Evolutionary conservation across 2,329 filamentous ascomycete species (phyloP).

Genomic region (Boeremia lycopersici): DNA sequence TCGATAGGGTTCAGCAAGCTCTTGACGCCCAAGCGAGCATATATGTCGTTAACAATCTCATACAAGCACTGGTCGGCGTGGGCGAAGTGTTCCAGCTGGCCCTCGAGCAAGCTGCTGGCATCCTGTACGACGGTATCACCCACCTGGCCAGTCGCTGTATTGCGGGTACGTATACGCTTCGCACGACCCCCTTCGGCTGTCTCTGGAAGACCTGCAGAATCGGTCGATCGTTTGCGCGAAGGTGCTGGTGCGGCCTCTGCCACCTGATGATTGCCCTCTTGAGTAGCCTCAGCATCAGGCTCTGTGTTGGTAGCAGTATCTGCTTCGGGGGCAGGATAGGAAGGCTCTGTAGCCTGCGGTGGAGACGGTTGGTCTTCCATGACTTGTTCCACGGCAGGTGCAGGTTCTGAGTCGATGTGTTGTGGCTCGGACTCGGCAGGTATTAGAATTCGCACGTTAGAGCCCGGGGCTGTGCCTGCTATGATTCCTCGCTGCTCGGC

Average conservation of each 20-base stretch:
- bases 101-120: slow-evolving; percentile 59
- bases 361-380: background rate
- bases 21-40: slow-evolving; percentile 58
- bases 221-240: slow-evolving; percentile 65
- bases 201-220: slow-evolving; percentile 64
- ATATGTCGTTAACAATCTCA: slow-evolving; percentile 58
- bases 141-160: slow-evolving; percentile 58
- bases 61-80: slow-evolving; percentile 65
- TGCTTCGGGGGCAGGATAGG: background rate
- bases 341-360: slow-evolving; percentile 8
- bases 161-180: slow-evolving; percentile 65
- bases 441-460: slow-evolving; percentile 50
- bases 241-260: slow-evolving; percentile 47
- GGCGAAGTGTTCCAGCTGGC: slow-evolving; percentile 59
- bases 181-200: slow-evolving; percentile 63
- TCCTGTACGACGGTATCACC: slow-evolving; percentile 58
- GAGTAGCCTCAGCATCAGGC: background rate
- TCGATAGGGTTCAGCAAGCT: slow-evolving; percentile 51
- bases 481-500: slow-evolving; percentile 48
- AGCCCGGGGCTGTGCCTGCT: slow-evolving; percentile 42
- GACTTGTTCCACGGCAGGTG: slow-evolving; percentile 3
- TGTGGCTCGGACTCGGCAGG: slow-evolving; percentile 37
- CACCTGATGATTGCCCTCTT: slow-evolving; percentile 27
- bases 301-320: background rate
- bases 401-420: slow-evolving; percentile 9